Evolutionary conservation across 2,329 filamentous ascomycete genomes (phyloP), one percentile per base, ranked within the genome.

Genomic region (Endoconidiophora laricicola): DNA sequence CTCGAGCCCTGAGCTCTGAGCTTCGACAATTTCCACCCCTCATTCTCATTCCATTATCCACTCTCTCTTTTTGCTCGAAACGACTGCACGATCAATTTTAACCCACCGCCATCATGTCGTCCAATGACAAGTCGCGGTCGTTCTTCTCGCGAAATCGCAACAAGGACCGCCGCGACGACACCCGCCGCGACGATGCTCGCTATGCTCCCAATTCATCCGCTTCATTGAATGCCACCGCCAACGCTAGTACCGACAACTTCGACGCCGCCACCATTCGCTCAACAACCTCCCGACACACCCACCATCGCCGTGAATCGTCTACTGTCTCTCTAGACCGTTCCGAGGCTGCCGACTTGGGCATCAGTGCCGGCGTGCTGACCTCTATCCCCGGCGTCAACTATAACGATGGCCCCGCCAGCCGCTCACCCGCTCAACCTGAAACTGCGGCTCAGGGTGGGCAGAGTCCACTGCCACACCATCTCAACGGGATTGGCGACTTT

Each of bases 61-160:
- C 23, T 38, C n/a, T 23, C 24, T n/a, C 37, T 26, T 38, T 18
- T 24, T 39, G 46, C 14, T 29, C 37, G 36, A 18, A 20, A 24
- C 43, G 38, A 57, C 60, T 77, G 78, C 77, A 70, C 79, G 59
- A 72, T 76, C 62, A 72, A 82, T 69, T 81, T 85, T 69, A 86
- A 88, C 69, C 73, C 81, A 29, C 60, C 79, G 84, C 66, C 83
- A 90, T 29, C 46, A 49, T 49, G 71, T 86, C 83, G 56, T 87
- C 85, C 50, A 68, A 68, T 59, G 73, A 73, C 60, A 81, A 79
- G 62, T 50, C 52, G 46, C 86, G 82, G 55, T 86, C 95, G 71
- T 95, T 95, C 69, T 87, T 86, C 60, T 78, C 87, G 61, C 83
- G 81, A 67, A 91, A 86, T 69, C 83, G 93, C 66, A 85, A 80